These are phyloP conservation scores for Juglanconis oblonga DNA, from an alignment of 2,329 filamentous ascomycete species.

Conservation along the genomic window DNA sequence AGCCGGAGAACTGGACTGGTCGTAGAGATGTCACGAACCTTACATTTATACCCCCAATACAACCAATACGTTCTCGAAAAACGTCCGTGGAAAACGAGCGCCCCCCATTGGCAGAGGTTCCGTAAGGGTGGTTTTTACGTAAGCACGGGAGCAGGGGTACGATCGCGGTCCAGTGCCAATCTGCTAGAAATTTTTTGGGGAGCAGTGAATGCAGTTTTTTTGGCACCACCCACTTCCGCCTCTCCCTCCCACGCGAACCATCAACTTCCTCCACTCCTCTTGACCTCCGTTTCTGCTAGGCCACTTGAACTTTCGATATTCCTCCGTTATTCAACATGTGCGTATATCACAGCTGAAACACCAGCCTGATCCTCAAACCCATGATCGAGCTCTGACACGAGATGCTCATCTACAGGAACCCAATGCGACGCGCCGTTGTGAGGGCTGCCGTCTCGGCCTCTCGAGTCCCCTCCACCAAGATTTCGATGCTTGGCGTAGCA, in stretches of 20 bases:
- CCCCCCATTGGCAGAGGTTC: too few relatives aligned
- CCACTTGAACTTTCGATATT: background rate
- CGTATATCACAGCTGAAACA: background rate
- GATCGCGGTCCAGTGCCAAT: background rate
- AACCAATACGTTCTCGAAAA: background rate
- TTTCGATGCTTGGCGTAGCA: constrained; percentile 23
- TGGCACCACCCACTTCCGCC: background rate
- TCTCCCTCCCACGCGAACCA: background rate
- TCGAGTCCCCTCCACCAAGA: constrained; percentile 23
- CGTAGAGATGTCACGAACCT: constrained; percentile 14
- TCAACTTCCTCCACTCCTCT: background rate
- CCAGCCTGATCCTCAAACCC: background rate
- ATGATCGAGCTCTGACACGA: constrained; percentile 5
- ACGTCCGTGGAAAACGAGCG: too few relatives aligned
- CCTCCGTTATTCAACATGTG: constrained; percentile 10
- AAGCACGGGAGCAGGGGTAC: background rate
- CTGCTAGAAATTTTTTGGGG: background rate
- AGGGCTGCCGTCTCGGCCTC: constrained; percentile 30
- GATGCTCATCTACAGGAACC: constrained; percentile 25
- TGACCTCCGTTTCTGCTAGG: background rate
- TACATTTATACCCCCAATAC: constrained; percentile 15
- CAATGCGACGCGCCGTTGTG: constrained; percentile 30
- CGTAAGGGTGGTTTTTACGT: background rate
- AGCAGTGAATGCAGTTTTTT: background rate
- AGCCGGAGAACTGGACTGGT: background rate